Base-by-base conservation (phyloP, 2,329 filamentous ascomycete species). In the Apiospora phragmitis region DNA sequence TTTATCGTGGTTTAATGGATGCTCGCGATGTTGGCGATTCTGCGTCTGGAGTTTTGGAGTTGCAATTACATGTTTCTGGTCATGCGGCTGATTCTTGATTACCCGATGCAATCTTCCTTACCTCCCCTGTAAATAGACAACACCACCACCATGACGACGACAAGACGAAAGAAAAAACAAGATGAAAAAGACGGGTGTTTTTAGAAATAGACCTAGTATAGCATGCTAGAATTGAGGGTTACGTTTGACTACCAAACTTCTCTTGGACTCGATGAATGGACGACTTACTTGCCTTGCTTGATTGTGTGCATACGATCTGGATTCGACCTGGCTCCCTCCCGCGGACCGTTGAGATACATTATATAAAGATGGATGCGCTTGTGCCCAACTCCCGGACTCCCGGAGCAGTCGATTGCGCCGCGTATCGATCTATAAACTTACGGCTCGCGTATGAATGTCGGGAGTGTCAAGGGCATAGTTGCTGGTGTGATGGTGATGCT, bases 181-280 rank as follows among this genome's bases (percentile, higher is more conserved):
- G 18, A 18, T 4, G 18, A 18, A 55, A 55, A 21, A 62, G 55
- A 62, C 55, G n/a, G 29, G 55, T 62, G 55, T 14, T 38, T 24
- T 62, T 62, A 62, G 55, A 62, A 62, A 62, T 62, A 62, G 55
- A 62, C 55, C 55, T 62, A 62, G 55, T 62, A 38, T 38, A 62
- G 55, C 55, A 62, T 38, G 55, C 29, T 62, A 62, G 55, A 62
- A 62, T 62, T n/a, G 32, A 62, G 21, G 51, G 18, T 62, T 62
- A 32, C 18, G 18, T 38, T 62, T 62, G 29, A 62, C 32, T 62
- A n/a, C 8, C 32, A n/a, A 38, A 62, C 55, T 59, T 38, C 6
- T 62, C 3, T 35, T 35, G 16, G 1, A 35, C 18, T 11, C 21
- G 55, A 26, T 26, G 4, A 4, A 4, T 18, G 49, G 49, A 55